These are phyloP conservation scores for Cucurbita maxima DNA, from an alignment of 306 rosid species.

Conservation along the genomic window DNA sequence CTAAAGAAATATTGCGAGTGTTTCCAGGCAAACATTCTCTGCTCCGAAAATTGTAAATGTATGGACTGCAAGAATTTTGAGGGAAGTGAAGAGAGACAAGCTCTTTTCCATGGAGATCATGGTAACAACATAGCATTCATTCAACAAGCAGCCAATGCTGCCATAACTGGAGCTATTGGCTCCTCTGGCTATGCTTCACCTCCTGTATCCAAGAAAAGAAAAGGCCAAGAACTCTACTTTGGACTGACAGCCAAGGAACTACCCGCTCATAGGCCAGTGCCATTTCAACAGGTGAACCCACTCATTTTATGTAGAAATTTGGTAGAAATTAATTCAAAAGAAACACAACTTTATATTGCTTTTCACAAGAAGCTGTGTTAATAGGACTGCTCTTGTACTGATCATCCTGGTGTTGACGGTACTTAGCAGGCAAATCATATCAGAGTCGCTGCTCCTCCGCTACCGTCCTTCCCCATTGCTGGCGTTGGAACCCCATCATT, in stretches of 20 bases:
- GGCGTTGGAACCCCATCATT: constrained; percentile 37
- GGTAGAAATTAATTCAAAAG: not conserved
- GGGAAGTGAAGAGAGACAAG: constrained; percentile 99
- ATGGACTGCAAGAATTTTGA: constrained; percentile 98
- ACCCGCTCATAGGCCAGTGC: constrained; percentile 45
- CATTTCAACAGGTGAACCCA: constrained; percentile 61
- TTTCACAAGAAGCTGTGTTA: not conserved
- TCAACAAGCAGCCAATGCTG: constrained; percentile 99
- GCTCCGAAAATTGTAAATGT: constrained; percentile 98
- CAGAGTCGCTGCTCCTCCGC: constrained; percentile 38
- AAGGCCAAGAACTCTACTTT: constrained; percentile 58
- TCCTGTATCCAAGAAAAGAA: constrained; percentile 67
- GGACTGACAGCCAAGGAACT: constrained; percentile 64
- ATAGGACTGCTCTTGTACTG: not conserved
- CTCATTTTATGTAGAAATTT: not conserved
- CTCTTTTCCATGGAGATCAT: constrained; percentile 85
- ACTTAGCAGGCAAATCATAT: constrained; percentile 51
- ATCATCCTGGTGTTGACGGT: not conserved
- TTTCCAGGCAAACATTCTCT: constrained; percentile 96
- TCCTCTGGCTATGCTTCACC: constrained; percentile 85
- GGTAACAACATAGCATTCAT: constrained; percentile 51
- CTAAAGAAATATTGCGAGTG: constrained; percentile 96
- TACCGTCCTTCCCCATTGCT: constrained; percentile 41
- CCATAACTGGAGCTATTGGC: constrained; percentile 98
- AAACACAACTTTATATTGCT: not conserved